Evolutionary conservation across 2,329 filamentous ascomycete genomes (phyloP).

Genomic region (Pseudogymnoascus sp.): DNA sequence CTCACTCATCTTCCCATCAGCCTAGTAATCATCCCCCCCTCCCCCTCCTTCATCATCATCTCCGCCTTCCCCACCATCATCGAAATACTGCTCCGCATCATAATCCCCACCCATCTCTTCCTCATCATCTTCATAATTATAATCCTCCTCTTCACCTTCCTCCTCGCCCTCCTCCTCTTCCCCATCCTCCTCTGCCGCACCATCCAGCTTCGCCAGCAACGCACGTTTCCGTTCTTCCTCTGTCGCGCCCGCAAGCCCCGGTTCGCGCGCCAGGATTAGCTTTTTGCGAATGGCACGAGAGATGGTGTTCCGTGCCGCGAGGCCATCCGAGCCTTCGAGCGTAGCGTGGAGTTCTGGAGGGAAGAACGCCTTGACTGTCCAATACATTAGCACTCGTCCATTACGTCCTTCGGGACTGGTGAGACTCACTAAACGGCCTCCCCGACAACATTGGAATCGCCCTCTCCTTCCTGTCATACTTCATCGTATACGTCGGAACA

Average conservation of each 20-base stretch:
- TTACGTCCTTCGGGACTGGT: not conserved
- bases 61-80: conserved; percentile 46
- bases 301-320: conserved; percentile 18
- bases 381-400: conserved; percentile 11
- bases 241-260: conserved; percentile 9
- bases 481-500: conserved; percentile 51
- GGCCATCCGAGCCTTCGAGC: conserved; percentile 34
- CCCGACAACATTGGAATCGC: conserved; percentile 45
- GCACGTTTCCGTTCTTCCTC: conserved; percentile 25
- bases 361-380: conserved; percentile 46
- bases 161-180: conserved; percentile 35
- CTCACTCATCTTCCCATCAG: not conserved
- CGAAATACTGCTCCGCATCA: conserved; percentile 57
- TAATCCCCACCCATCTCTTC: conserved; percentile 53
- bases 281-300: conserved; percentile 25
- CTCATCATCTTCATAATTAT: conserved; percentile 52
- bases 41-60: conserved; percentile 47
- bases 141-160: conserved; percentile 37
- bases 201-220: conserved; percentile 27
- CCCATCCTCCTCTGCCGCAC: conserved; percentile 28
- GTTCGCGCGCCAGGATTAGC: conserved; percentile 21
- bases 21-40: conserved; percentile 40
- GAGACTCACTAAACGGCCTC: conserved; percentile 43
- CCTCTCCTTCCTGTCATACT: conserved; percentile 48
- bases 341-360: conserved; percentile 48